These are phyloP conservation scores for Alternaria sp. DNA, from an alignment of 2,329 filamentous ascomycete species.

Conservation along the genomic window DNA sequence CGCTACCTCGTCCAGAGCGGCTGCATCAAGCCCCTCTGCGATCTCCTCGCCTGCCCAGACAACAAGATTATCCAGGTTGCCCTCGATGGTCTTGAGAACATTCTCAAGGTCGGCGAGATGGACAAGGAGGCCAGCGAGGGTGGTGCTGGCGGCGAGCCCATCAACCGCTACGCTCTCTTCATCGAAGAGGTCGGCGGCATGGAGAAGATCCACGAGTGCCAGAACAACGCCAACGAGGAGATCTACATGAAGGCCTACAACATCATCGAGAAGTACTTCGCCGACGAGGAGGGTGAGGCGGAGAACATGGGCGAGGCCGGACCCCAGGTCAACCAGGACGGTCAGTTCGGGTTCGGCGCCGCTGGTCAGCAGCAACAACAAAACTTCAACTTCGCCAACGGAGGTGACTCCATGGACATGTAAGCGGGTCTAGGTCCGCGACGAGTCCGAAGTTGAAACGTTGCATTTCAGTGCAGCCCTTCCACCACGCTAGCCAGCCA, in stretches of 20 bases:
- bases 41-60: conserved; percentile 92
- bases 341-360: conserved; percentile 80
- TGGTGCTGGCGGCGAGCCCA: conserved; percentile 63
- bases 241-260: conserved; percentile 99
- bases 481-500: conserved; percentile 11
- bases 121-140: conserved; percentile 88
- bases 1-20: conserved; percentile 91
- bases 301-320: conserved; percentile 81
- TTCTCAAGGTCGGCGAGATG: conserved; percentile 98
- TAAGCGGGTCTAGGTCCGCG: conserved; percentile 50
- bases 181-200: conserved; percentile 99
- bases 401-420: conserved; percentile 77
- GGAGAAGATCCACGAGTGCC: conserved; percentile 99
- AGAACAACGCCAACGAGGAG: conserved; percentile 99
- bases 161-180: conserved; percentile 97
- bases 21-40: conserved; percentile 96
- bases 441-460: conserved; percentile 15
- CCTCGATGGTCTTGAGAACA: conserved; percentile 97
- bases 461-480: conserved; percentile 10
- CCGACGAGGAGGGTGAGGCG: conserved; percentile 86
- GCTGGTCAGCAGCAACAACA: conserved; percentile 66
- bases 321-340: conserved; percentile 73
- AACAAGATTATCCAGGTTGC: conserved; percentile 99
- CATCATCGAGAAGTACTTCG: conserved; percentile 99
- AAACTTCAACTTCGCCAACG: conserved; percentile 93